Evolutionary conservation across 2,329 filamentous ascomycete genomes (phyloP).

Genomic region (Alternaria viburni): DNA sequence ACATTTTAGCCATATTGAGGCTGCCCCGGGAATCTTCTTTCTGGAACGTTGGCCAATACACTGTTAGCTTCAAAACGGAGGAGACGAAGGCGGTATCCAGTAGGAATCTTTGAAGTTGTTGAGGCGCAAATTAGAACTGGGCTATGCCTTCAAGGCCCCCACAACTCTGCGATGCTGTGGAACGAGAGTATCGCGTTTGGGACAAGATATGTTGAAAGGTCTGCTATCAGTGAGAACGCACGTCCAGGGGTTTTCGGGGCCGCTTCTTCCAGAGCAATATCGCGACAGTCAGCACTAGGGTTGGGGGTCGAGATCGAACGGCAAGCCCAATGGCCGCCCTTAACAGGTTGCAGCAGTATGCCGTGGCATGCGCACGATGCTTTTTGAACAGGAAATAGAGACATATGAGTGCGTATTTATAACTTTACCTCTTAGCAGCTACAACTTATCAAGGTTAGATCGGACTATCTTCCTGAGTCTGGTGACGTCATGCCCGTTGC

Average conservation of each 20-base stretch:
- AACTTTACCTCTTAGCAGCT: too few relatives aligned
- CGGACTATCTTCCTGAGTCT: too few relatives aligned
- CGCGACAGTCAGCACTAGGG: not conserved
- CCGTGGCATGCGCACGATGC: too few relatives aligned
- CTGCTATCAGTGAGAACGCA: not conserved
- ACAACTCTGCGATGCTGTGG: too few relatives aligned
- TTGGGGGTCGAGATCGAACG: not conserved
- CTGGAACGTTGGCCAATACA: not conserved
- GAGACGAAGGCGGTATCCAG: not conserved
- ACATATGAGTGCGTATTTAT: too few relatives aligned
- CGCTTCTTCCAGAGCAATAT: not conserved
- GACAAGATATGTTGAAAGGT: not conserved
- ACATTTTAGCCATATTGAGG: not conserved
- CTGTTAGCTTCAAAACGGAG: accelerated
- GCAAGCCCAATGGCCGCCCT: too few relatives aligned
- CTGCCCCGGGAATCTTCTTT: accelerated
- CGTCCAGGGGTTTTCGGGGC: not conserved
- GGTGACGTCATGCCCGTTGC: not conserved
- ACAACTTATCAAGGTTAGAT: too few relatives aligned
- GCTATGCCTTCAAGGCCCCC: not conserved
- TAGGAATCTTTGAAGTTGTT: not conserved
- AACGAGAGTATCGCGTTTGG: not conserved
- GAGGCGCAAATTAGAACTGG: not conserved
- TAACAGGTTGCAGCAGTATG: too few relatives aligned
- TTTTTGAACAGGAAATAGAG: too few relatives aligned